Conservation (phyloP, 78 protist species). For the Isochrysis galbana region DNA sequence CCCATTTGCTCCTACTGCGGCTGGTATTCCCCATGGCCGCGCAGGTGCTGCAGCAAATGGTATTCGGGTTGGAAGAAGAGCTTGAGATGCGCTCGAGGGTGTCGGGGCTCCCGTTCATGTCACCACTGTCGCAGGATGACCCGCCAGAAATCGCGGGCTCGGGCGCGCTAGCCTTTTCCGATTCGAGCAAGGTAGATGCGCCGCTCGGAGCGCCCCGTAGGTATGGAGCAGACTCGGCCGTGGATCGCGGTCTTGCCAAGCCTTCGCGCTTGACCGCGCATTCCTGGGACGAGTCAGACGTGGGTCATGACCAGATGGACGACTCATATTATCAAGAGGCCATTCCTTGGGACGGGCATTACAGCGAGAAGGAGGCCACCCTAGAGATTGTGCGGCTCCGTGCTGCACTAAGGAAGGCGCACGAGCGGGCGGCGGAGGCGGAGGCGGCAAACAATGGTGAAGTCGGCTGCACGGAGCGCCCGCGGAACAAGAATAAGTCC, state of each 20-base stretch:
- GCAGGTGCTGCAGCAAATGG: constrained; percentile 19
- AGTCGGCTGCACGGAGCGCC: neutral
- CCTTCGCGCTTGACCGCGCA: too few species aligned
- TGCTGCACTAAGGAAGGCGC: neutral
- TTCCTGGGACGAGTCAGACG: too few species aligned
- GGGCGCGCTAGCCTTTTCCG: neutral
- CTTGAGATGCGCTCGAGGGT: neutral
- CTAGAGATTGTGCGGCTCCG: neutral
- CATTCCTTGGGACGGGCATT: too few species aligned
- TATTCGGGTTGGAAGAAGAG: constrained; percentile 13
- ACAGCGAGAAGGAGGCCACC: too few species aligned
- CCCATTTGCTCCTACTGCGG: neutral
- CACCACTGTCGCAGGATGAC: neutral
- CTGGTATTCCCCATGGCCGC: too few species aligned
- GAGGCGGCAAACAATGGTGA: neutral
- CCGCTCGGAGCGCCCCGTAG: neutral
- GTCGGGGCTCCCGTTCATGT: neutral
- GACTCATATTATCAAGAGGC: too few species aligned
- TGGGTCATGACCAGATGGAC: too few species aligned
- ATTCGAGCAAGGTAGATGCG: neutral
- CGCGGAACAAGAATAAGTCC: neutral
- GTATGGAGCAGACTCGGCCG: neutral
- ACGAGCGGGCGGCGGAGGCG: neutral
- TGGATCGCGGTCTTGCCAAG: too few species aligned
- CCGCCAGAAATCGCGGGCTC: too few species aligned